Percentiles rank a stretch among this genome's conserved stretches.
phyloP scores from a whole-genome alignment of 2,329 filamentous ascomycete genomes.

The Ramularia collo-cygni region DNA sequence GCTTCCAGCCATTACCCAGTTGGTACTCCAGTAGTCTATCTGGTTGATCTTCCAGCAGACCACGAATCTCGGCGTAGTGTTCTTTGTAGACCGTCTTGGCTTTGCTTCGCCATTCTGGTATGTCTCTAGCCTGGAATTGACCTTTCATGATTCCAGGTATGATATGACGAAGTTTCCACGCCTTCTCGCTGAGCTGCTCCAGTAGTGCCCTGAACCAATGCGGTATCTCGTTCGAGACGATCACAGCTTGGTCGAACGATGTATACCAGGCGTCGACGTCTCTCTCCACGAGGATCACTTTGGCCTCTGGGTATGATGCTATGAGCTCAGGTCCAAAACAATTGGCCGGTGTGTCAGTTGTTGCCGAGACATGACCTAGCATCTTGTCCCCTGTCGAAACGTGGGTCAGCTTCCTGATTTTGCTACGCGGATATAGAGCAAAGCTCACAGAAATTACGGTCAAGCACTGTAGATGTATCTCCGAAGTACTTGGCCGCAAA shows the following conservation, averaged over 20 bases:
- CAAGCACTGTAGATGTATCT: constrained; percentile 5
- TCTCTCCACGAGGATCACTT: constrained; percentile 20
- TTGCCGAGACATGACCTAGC: constrained; percentile 26
- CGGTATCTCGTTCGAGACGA: constrained; percentile 8
- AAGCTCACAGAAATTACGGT: constrained; percentile 12
- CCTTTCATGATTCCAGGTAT: constrained; percentile 12
- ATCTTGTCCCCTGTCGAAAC: constrained; percentile 20
- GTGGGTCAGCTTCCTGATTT: too few relatives aligned
- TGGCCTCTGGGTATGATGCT: constrained; percentile 23
- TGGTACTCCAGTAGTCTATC: constrained; percentile 2
- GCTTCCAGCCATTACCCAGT: constrained; percentile 8
- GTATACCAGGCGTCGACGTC: constrained; percentile 17
- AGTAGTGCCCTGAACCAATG: too few relatives aligned
- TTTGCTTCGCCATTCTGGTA: constrained; percentile 9
- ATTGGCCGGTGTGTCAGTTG: constrained; percentile 28
- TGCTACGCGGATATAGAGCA: too few relatives aligned
- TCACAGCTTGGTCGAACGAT: constrained; percentile 13
- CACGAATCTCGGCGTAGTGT: constrained; percentile 1
- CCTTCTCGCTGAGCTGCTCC: neutral
- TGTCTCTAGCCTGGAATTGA: constrained; percentile 8
- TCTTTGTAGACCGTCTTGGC: constrained; percentile 3
- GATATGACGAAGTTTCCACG: constrained; percentile 3
- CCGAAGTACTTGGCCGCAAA: constrained; percentile 43
- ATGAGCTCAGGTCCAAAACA: constrained; percentile 32
- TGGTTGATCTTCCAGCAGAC: constrained; percentile 2